These are phyloP conservation scores for Fusarium solani-melongenae DNA, from an alignment of 2,329 filamentous ascomycete species.

Conservation along the genomic window DNA sequence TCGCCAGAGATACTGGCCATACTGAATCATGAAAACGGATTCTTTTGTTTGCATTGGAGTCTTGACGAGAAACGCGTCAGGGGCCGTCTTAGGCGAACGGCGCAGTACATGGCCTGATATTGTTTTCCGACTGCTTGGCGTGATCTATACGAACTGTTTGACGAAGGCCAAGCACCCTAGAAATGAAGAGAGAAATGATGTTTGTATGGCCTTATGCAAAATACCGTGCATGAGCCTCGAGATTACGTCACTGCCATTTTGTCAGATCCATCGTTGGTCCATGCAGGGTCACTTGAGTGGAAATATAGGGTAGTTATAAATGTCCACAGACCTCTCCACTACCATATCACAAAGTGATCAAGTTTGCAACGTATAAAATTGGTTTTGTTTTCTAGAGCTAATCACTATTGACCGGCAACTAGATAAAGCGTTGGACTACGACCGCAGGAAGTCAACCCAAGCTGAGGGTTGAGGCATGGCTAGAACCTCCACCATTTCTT, in stretches of 20 bases:
- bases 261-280: neutral
- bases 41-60: neutral
- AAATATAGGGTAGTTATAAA: neutral
- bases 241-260: neutral
- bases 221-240: neutral
- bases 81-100: neutral
- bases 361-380: neutral
- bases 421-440: neutral
- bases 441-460: neutral
- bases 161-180: neutral
- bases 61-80: neutral
- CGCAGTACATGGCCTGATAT: neutral
- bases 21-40: neutral
- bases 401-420: neutral
- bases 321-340: neutral
- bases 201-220: neutral
- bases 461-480: neutral
- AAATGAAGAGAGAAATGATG: neutral
- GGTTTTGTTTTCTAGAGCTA: neutral
- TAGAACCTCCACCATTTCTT: neutral
- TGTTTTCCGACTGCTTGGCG: neutral
- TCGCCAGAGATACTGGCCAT: neutral
- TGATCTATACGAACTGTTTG: neutral
- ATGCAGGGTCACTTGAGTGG: neutral
- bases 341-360: neutral